Conservation (phyloP, 176 grass and related monocot species). For the Sorghum bicolor region DNA sequence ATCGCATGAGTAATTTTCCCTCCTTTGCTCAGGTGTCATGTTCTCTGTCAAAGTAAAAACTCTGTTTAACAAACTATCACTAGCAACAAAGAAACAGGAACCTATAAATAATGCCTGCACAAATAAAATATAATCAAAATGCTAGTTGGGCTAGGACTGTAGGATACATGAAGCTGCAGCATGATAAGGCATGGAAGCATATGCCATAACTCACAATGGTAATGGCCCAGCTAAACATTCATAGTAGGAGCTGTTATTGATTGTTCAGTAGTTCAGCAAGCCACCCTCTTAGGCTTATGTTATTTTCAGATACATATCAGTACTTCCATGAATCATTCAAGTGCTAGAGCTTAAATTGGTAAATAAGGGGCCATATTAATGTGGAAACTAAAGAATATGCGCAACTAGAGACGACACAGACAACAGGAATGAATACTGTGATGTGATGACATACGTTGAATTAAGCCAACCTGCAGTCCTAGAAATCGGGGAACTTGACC, state of each 20-base stretch:
- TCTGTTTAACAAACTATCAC: conserved; percentile 23
- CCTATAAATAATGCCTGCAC: neutral
- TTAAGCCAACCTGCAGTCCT: conserved; percentile 95
- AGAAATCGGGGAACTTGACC: conserved; percentile 96
- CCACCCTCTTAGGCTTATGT: neutral
- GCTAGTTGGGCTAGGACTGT: neutral
- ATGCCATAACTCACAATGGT: neutral
- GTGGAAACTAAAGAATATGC: conserved; percentile 8
- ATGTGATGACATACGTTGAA: conserved; percentile 89
- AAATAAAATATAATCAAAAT: conserved; percentile 3
- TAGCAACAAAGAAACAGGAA: conserved; percentile 19
- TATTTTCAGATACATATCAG: conserved; percentile 8
- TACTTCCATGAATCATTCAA: conserved; percentile 10
- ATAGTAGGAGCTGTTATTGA: neutral
- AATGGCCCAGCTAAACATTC: conserved; percentile 5
- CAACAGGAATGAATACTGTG: conserved; percentile 38
- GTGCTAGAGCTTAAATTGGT: neutral
- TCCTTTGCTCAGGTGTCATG: conserved; percentile 97
- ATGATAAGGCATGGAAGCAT: neutral
- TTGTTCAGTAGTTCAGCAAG: conserved; percentile 17
- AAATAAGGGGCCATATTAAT: neutral
- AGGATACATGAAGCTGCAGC: conserved; percentile 1
- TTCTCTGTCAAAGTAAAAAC: conserved; percentile 70
- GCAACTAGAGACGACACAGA: conserved; percentile 20
- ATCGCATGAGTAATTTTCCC: conserved; percentile 92